These are phyloP conservation scores for Monosporascus sp. DNA, from an alignment of 2,329 filamentous ascomycete genomes.

Conservation along the genomic window DNA sequence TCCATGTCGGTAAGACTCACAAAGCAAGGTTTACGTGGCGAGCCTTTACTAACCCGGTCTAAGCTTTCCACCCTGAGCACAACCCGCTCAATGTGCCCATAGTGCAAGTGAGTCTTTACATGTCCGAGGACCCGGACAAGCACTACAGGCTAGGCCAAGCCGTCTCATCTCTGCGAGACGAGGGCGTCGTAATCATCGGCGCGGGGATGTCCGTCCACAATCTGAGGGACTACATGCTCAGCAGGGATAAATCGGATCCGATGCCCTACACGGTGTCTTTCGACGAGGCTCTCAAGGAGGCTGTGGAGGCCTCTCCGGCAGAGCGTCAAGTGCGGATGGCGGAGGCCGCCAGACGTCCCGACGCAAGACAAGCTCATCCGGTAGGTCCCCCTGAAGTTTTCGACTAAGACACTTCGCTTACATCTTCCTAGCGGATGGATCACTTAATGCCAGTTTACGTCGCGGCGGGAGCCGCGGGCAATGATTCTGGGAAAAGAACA, in stretches of 20 bases:
- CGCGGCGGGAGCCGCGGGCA: slow-evolving; percentile 39
- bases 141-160: slow-evolving; percentile 66
- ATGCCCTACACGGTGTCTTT: slow-evolving; percentile 58
- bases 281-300: slow-evolving; percentile 62
- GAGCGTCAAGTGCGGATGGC: slow-evolving; percentile 36
- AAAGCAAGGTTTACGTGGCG: background rate
- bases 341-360: slow-evolving; percentile 33
- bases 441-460: slow-evolving; percentile 46
- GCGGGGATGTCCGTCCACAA: slow-evolving; percentile 76
- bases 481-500: slow-evolving; percentile 35
- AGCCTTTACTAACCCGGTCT: background rate
- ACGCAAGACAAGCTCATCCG: slow-evolving; percentile 43
- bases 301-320: slow-evolving; percentile 42
- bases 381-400: slow-evolving; percentile 12
- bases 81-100: slow-evolving; percentile 63
- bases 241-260: slow-evolving; percentile 38
- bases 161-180: slow-evolving; percentile 58
- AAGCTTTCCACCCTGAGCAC: slow-evolving; percentile 54
- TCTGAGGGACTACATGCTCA: slow-evolving; percentile 48
- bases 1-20: slow-evolving; percentile 39
- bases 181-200: slow-evolving; percentile 62
- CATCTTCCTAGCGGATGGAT: slow-evolving; percentile 33
- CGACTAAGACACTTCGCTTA: slow-evolving; percentile 2
- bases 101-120: slow-evolving; percentile 67
- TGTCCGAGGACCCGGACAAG: slow-evolving; percentile 56